phyloP scores from a whole-genome alignment of 1,139 yeast species.

The Candida smagusa region DNA sequence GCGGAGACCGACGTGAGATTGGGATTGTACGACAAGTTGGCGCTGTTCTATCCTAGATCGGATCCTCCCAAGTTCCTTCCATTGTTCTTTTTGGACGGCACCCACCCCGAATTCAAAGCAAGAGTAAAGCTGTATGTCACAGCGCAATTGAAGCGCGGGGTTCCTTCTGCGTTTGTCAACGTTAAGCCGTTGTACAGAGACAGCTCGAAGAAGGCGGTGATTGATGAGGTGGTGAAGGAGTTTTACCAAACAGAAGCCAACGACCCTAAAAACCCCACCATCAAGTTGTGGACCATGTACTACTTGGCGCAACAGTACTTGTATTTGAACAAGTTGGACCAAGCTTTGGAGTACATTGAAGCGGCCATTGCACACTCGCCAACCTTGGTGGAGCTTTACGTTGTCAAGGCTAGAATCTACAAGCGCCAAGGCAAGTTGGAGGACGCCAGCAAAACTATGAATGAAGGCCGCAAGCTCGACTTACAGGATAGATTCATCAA shows the following conservation, averaged over 20 bases:
- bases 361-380: constrained; percentile 73
- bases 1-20: constrained; percentile 40
- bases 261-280: constrained; percentile 41
- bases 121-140: constrained; percentile 53
- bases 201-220: constrained; percentile 40
- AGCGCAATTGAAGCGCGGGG: constrained; percentile 69
- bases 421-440: constrained; percentile 64
- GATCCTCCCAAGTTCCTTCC: constrained; percentile 82
- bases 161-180: constrained; percentile 86
- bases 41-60: constrained; percentile 72
- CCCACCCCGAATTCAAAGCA: constrained; percentile 38
- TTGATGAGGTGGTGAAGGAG: constrained; percentile 54
- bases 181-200: constrained; percentile 75
- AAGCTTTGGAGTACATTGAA: constrained; percentile 58
- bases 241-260: constrained; percentile 35
- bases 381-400: constrained; percentile 76
- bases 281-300: constrained; percentile 72
- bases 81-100: constrained; percentile 65
- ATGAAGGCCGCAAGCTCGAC: constrained; percentile 72
- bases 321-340: constrained; percentile 45
- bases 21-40: constrained; percentile 60
- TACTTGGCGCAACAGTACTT: constrained; percentile 81
- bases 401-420: constrained; percentile 74
- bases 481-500: constrained; percentile 90
- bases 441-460: constrained; percentile 65